Percentiles rank a stretch among this genome's conserved stretches.
phyloP scores from a whole-genome alignment of 768 basidiomycete species.

The Botryobasidium botryosum region DNA sequence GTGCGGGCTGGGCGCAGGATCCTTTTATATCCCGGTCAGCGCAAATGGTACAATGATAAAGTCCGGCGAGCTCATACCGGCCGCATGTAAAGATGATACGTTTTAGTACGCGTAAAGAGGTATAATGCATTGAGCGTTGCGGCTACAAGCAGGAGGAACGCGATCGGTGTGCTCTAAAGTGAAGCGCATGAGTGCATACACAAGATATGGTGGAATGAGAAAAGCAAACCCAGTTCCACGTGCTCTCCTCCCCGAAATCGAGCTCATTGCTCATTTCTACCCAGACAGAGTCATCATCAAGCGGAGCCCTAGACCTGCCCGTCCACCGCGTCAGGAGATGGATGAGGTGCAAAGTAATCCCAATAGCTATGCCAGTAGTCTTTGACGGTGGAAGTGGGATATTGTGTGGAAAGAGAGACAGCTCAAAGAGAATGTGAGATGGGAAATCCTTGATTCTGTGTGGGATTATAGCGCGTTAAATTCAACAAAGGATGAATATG shows the following conservation, averaged over 20 bases:
- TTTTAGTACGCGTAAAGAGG: constrained; percentile 7
- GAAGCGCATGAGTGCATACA: background rate
- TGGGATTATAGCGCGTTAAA: constrained; percentile 27
- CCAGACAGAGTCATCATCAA: constrained; percentile 54
- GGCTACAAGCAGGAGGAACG: constrained; percentile 4
- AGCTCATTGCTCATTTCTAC: constrained; percentile 34
- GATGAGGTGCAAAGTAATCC: constrained; percentile 44
- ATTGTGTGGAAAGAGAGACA: constrained; percentile 72
- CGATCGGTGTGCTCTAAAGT: background rate
- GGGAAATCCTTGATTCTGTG: constrained; percentile 26
- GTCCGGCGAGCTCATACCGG: background rate
- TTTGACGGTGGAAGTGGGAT: constrained; percentile 51
- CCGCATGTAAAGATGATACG: constrained; percentile 5
- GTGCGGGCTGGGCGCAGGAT: constrained; percentile 8
- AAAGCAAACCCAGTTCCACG: constrained; percentile 62
- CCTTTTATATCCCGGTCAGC: background rate
- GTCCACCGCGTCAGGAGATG: constrained; percentile 49
- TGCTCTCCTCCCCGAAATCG: constrained; percentile 30
- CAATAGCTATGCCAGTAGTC: constrained; percentile 49
- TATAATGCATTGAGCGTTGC: constrained; percentile 8
- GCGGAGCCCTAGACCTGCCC: constrained; percentile 32
- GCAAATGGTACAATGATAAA: background rate
- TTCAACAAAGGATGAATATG: constrained; percentile 12
- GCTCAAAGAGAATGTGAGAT: constrained; percentile 55
- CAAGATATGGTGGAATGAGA: background rate